Percentiles rank a stretch among this genome's conserved stretches.
phyloP scores from a whole-genome alignment of 768 basidiomycete species.

The Crucibulum laeve region DNA sequence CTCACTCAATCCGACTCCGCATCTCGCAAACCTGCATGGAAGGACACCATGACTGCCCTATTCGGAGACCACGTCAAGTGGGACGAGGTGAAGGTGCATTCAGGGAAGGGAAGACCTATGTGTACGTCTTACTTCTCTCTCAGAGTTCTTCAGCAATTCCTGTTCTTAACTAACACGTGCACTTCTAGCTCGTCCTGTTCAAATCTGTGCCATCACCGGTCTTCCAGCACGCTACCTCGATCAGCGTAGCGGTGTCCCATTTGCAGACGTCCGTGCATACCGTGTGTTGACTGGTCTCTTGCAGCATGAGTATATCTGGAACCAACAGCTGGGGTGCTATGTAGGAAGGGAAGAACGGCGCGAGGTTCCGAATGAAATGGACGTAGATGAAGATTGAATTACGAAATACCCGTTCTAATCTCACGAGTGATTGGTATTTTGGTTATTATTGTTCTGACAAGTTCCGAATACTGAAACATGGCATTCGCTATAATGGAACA shows the following conservation, averaged over 20 bases:
- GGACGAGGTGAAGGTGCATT: conserved; percentile 66
- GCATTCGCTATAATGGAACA: no score
- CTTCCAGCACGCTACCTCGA: conserved; percentile 73
- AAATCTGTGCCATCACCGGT: conserved; percentile 77
- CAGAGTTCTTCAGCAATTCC: not conserved
- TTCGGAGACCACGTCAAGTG: conserved; percentile 85
- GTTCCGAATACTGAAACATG: no score
- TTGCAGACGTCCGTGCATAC: conserved; percentile 66
- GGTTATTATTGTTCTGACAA: no score
- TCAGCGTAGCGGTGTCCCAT: conserved; percentile 77
- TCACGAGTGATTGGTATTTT: no score
- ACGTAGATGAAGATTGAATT: no score
- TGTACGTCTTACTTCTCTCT: conserved; percentile 31
- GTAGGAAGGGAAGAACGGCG: conserved; percentile 21
- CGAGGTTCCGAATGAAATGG: no score
- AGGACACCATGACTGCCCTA: conserved; percentile 73
- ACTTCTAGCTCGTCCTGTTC: conserved; percentile 55
- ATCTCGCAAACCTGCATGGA: conserved; percentile 58
- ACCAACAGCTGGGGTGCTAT: conserved; percentile 38
- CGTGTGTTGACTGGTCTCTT: conserved; percentile 56
- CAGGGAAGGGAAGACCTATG: conserved; percentile 60
- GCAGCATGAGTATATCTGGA: conserved; percentile 71
- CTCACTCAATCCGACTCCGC: conserved; percentile 38
- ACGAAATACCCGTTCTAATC: no score
- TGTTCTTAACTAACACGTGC: not conserved